Base-by-base conservation (phyloP, 129 eudicot species). In the Saussurea involucrata region DNA sequence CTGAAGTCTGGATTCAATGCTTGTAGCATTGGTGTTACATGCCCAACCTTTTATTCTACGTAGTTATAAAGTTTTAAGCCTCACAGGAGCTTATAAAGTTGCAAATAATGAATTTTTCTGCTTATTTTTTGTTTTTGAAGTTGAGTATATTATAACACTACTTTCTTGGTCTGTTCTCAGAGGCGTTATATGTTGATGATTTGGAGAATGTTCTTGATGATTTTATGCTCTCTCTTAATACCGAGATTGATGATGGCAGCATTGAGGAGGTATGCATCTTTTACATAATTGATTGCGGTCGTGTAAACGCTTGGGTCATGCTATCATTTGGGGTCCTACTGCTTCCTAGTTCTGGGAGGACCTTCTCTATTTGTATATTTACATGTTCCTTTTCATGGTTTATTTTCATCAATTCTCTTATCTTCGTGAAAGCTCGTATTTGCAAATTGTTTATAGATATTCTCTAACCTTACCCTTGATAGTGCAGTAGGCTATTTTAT, bases 171-270 rank as follows among this genome's bases (percentile, higher is more conserved):
- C 64, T 80, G 53, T 44, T 15, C n/a, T 32, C 85, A 90, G 98
- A 88, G 80, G 83, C 76, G 24, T 76, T 90, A 49, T 92, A 90
- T 77, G 85, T 87, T 11, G 97, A 92, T 36, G 93, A 92, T 29
- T 69, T 92, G 74, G 97, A 92, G 84, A 73, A 85, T 40, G 74
- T 88, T 68, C 96, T 92, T 68, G 86, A 86, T 53, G 96, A 90
- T 21, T 87, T 87, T 74, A 84, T 93, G 98, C 81, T 78, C 31
- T 84, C 96, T 34, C 86, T 93, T 20, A 82, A 84, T 68, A 90
- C 94, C 15, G 89, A 82, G 82, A 79, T 88, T n/a, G 91, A 61
- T 15, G 97, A 92, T 77, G 97, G 97, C 69, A 92, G 97, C 86
- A 82, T 92, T 71, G 93, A 87, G 83, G 96, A 89, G 96, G 96